phyloP scores from a whole-genome alignment of 1,284 basidiomycete species.

The Cutaneotrichosporon sp. region DNA sequence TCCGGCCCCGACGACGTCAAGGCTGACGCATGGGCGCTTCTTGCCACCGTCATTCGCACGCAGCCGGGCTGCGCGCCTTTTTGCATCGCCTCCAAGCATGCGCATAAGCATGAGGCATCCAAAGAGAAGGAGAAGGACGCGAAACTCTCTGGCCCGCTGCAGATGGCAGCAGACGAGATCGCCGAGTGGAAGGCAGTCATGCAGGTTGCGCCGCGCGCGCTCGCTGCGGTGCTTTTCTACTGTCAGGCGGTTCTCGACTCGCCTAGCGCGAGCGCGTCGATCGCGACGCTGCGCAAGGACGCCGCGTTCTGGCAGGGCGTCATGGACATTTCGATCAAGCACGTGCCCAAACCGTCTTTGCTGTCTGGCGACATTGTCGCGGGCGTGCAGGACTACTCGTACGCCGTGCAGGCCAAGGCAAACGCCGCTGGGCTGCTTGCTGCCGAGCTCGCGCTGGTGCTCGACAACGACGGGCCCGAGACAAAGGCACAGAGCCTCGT shows the following conservation, averaged over 20 bases:
- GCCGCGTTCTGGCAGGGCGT: conserved; percentile 36
- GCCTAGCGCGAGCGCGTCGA: conserved; percentile 22
- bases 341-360: conserved; percentile 33
- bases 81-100: conserved; percentile 58
- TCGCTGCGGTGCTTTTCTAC: conserved; percentile 72
- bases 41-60: conserved; percentile 72
- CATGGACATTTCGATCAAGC: conserved; percentile 30
- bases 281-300: conserved; percentile 25
- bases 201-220: conserved; percentile 67
- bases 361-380: conserved; percentile 32
- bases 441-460: conserved; percentile 29
- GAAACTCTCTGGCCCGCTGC: conserved; percentile 41
- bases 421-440: conserved; percentile 35
- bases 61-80: conserved; percentile 82
- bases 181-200: conserved; percentile 62
- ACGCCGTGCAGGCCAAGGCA: conserved; percentile 51
- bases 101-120: too few relatives aligned
- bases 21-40: conserved; percentile 74
- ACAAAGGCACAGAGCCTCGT: conserved; percentile 32
- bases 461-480: conserved; percentile 26
- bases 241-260: conserved; percentile 58
- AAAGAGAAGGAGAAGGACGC: conserved; percentile 24
- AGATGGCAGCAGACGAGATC: conserved; percentile 57
- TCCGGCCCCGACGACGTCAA: conserved; percentile 51
- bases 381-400: conserved; percentile 55